phyloP scores from a whole-genome alignment of 768 basidiomycete species.

The Inosperma sp. region DNA sequence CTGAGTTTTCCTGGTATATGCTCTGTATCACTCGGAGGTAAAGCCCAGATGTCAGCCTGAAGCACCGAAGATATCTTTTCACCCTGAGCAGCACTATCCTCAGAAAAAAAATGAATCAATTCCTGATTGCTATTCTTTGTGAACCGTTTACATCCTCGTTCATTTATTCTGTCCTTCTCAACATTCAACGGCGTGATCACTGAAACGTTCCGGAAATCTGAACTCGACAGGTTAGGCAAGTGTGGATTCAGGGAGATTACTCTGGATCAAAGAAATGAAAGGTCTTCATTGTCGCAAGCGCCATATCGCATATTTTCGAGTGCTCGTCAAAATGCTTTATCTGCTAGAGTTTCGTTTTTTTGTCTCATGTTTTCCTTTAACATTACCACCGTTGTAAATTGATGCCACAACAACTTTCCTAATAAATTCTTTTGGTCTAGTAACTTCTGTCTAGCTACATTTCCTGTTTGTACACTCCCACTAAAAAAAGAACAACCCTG shows the following conservation, averaged over 20 bases:
- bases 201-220: constrained; percentile 26
- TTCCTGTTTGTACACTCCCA: neutral
- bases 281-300: constrained; percentile 30
- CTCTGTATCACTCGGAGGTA: constrained; percentile 9
- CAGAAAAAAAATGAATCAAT: constrained; percentile 22
- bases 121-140: constrained; percentile 24
- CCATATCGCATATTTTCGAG: constrained; percentile 23
- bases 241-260: constrained; percentile 12
- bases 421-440: neutral
- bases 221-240: constrained; percentile 12
- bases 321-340: constrained; percentile 26
- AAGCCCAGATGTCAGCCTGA: constrained; percentile 14
- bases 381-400: constrained; percentile 4
- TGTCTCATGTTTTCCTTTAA: constrained; percentile 36
- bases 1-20: constrained; percentile 23
- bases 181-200: constrained; percentile 32
- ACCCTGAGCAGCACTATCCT: neutral
- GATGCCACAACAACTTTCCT: constrained; percentile 1
- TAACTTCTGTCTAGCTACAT: neutral
- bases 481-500: neutral
- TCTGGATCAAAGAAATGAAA: constrained; percentile 24
- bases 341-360: constrained; percentile 17
- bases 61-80: neutral
- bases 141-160: constrained; percentile 25
- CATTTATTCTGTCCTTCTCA: constrained; percentile 31